These are phyloP conservation scores for Penicillium antarcticum DNA, from an alignment of 495 filamentous ascomycete genomes.

Conservation along the genomic window DNA sequence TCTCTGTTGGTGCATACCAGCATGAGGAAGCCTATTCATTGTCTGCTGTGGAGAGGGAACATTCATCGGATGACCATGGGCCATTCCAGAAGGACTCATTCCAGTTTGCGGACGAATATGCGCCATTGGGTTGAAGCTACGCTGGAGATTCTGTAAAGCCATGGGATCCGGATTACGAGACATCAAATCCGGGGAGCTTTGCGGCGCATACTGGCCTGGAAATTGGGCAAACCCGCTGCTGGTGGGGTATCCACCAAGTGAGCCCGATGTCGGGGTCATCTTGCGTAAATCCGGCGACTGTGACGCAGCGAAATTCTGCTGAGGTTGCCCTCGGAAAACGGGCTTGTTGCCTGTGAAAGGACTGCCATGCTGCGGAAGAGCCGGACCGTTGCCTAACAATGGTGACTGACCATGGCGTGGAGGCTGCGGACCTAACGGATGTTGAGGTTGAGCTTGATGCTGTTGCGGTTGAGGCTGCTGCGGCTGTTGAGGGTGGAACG, in stretches of 20 bases:
- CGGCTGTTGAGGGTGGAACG: slow-evolving; percentile 28
- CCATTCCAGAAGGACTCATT: slow-evolving; percentile 30
- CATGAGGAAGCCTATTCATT: slow-evolving; percentile 31
- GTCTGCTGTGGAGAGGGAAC: slow-evolving; percentile 39
- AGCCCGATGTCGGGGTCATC: slow-evolving; percentile 35
- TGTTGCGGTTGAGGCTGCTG: slow-evolving; percentile 27
- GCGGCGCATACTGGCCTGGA: slow-evolving; percentile 30
- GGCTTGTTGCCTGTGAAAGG: slow-evolving; percentile 25
- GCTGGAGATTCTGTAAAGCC: slow-evolving; percentile 33
- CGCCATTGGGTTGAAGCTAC: slow-evolving; percentile 34
- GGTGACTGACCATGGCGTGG: slow-evolving; percentile 32
- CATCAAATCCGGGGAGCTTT: slow-evolving; percentile 35
- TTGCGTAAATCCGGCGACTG: slow-evolving; percentile 39
- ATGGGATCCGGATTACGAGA: slow-evolving; percentile 30
- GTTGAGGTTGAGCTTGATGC: slow-evolving; percentile 19
- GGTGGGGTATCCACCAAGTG: slow-evolving; percentile 33
- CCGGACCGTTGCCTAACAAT: slow-evolving; percentile 25
- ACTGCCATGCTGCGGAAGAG: slow-evolving; percentile 29
- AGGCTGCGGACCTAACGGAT: slow-evolving; percentile 14
- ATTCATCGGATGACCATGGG: slow-evolving; percentile 29
- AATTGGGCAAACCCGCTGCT: slow-evolving; percentile 29
- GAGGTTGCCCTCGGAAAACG: slow-evolving; percentile 26
- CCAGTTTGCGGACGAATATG: slow-evolving; percentile 27
- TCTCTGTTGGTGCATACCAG: slow-evolving; percentile 23
- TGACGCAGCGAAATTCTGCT: slow-evolving; percentile 24